These are phyloP conservation scores for Lentinula boryana DNA, from an alignment of 768 basidiomycete species.

Conservation along the genomic window DNA sequence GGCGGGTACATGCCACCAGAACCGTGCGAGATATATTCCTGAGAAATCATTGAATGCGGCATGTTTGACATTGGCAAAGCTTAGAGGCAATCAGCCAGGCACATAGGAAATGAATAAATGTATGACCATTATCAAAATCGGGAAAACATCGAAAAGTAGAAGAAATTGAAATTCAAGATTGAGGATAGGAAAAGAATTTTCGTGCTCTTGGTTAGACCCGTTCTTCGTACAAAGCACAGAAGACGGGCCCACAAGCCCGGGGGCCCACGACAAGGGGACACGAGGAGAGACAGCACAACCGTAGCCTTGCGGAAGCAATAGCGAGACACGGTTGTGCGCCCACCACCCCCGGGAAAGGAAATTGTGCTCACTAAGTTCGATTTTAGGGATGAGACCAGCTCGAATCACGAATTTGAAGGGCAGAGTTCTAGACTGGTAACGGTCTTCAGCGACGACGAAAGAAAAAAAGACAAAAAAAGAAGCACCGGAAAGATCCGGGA, in stretches of 20 bases:
- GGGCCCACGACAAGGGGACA: constrained; percentile 6
- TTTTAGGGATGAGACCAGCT: too few species aligned
- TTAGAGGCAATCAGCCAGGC: background rate
- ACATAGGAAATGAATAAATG: too few species aligned
- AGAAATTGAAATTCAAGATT: background rate
- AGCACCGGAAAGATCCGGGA: too few species aligned
- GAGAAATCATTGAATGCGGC: background rate
- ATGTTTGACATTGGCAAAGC: too few species aligned
- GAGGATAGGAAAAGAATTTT: background rate
- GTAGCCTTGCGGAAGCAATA: background rate
- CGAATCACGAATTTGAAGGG: too few species aligned
- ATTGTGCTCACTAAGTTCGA: too few species aligned
- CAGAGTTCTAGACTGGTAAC: too few species aligned
- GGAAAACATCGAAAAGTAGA: background rate
- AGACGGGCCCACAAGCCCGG: background rate
- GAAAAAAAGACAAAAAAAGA: too few species aligned
- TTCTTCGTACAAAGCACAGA: background rate
- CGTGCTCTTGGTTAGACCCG: constrained; percentile 2
- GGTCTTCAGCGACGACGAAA: too few species aligned
- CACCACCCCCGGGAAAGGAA: background rate
- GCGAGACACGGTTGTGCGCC: background rate
- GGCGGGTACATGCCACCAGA: background rate
- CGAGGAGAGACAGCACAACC: background rate
- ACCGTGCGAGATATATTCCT: background rate
- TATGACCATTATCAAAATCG: background rate